These are phyloP conservation scores for Camelina sativa DNA, from an alignment of 345 rosid species.

Conservation along the genomic window DNA sequence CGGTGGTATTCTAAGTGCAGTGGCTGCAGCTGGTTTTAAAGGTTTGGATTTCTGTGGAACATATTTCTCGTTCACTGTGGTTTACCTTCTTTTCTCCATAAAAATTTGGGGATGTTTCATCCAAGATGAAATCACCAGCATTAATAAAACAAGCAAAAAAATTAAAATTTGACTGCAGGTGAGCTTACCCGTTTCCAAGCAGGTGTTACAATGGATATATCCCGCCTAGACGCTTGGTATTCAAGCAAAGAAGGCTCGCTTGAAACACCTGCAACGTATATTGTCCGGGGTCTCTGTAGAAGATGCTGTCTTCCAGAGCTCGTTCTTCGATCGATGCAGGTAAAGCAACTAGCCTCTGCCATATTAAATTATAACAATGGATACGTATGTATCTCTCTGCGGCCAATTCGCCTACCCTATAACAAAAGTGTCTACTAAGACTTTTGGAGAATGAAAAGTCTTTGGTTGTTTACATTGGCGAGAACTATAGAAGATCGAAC, in stretches of 20 bases:
- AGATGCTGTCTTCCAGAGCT: constrained; percentile 95
- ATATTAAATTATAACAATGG: background rate
- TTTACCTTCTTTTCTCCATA: constrained; percentile 22
- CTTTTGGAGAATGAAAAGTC: constrained; percentile 15
- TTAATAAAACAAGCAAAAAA: background rate
- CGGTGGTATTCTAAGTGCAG: constrained; percentile 84
- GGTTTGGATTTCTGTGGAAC: constrained; percentile 52
- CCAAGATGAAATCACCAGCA: constrained; percentile 23
- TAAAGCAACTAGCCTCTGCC: constrained; percentile 35
- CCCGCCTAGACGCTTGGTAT: constrained; percentile 95
- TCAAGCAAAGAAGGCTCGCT: constrained; percentile 68
- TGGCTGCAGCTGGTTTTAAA: constrained; percentile 93
- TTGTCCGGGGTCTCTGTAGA: constrained; percentile 84
- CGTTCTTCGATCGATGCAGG: constrained; percentile 90
- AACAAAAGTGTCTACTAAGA: background rate
- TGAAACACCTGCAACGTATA: constrained; percentile 78
- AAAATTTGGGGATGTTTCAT: constrained; percentile 12
- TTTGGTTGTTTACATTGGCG: constrained; percentile 11
- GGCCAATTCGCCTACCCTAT: background rate
- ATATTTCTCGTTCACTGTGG: constrained; percentile 29
- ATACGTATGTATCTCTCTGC: constrained; percentile 13
- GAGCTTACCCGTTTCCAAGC: constrained; percentile 88
- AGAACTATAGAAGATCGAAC: constrained; percentile 16
- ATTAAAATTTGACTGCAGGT: constrained; percentile 54
- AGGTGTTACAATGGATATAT: constrained; percentile 94